Conservation (phyloP, 2,329 filamentous ascomycete species). For the Alternaria viburni region DNA sequence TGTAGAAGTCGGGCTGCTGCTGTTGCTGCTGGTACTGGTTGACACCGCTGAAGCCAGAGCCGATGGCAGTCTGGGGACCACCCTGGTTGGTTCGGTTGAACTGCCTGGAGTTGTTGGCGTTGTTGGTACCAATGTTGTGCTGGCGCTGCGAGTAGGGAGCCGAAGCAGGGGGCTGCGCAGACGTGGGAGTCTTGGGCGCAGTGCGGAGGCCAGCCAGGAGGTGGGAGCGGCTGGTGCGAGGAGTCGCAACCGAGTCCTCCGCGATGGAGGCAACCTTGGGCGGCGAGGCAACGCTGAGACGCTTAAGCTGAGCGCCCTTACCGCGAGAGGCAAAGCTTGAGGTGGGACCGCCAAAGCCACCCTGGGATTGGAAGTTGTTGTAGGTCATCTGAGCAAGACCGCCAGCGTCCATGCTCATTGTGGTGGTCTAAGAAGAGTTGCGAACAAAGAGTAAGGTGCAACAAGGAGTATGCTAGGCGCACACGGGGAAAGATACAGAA, state of each 20-base stretch:
- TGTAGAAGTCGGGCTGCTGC: constrained; percentile 65
- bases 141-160: constrained; percentile 65
- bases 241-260: constrained; percentile 70
- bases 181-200: constrained; percentile 83
- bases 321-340: constrained; percentile 85
- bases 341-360: constrained; percentile 74
- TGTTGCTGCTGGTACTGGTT: constrained; percentile 52
- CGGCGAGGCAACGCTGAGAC: constrained; percentile 77
- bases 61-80: constrained; percentile 66
- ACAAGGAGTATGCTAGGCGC: constrained; percentile 34
- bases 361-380: constrained; percentile 69
- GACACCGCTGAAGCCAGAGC: constrained; percentile 58
- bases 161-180: constrained; percentile 66
- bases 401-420: constrained; percentile 84
- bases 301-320: constrained; percentile 87
- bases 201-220: constrained; percentile 92
- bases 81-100: constrained; percentile 50
- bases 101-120: constrained; percentile 53
- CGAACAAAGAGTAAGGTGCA: constrained; percentile 40
- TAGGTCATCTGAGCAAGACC: constrained; percentile 99
- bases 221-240: constrained; percentile 92
- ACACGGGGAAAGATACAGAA: constrained; percentile 42
- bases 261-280: constrained; percentile 72
- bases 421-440: constrained; percentile 33
- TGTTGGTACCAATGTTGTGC: constrained; percentile 54